Percentiles rank a stretch among this genome's conserved stretches.
phyloP scores from a whole-genome alignment of 345 rosid species.

The Pistacia atlantica region DNA sequence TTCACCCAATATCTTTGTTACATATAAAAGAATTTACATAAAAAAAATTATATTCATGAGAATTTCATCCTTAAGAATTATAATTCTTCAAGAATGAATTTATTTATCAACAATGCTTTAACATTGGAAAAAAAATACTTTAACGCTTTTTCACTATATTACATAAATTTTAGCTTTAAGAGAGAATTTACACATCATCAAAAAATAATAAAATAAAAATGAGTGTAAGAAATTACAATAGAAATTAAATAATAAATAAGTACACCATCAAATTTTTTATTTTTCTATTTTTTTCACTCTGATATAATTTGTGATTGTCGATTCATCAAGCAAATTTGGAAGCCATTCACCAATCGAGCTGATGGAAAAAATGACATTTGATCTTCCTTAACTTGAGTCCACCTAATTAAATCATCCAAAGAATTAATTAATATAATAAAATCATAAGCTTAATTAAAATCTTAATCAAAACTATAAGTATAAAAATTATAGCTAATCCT shows the following conservation, averaged over 20 bases:
- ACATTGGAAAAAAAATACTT: too few species aligned
- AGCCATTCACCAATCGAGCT: conserved; percentile 84
- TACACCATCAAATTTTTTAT: too few species aligned
- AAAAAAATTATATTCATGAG: too few species aligned
- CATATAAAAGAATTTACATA: too few species aligned
- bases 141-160: background rate
- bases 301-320: conserved; percentile 6
- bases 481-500: too few species aligned
- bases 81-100: too few species aligned
- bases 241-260: background rate
- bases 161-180: background rate
- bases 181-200: conserved; percentile 1
- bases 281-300: background rate
- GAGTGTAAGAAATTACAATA: background rate
- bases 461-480: too few species aligned
- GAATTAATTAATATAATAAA: background rate
- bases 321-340: conserved; percentile 53
- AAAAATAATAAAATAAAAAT: background rate
- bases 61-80: too few species aligned
- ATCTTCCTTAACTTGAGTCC: conserved; percentile 78
- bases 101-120: too few species aligned
- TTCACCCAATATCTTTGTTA: too few species aligned
- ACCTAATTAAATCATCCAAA: conserved; percentile 32
- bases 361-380: conserved; percentile 80
- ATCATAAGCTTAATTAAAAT: background rate